A percentile compares a stretch with the other conserved stretches of the same genome.
phyloP scores from a whole-genome alignment of 2,329 filamentous ascomycete genomes.

The Paraphaeosphaeria sporulosa region DNA sequence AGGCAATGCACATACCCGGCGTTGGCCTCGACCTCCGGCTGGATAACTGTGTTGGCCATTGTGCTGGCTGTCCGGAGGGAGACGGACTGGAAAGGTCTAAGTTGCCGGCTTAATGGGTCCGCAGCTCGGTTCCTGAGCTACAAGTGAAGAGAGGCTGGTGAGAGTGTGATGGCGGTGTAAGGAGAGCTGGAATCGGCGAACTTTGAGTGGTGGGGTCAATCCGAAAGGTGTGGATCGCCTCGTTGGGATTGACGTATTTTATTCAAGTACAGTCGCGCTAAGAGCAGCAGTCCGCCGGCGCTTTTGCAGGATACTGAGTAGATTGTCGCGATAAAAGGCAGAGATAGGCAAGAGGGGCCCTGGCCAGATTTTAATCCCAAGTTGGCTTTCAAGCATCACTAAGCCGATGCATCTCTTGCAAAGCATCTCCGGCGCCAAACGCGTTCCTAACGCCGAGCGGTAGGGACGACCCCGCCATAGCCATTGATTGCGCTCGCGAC shows the following conservation, averaged over 20 bases:
- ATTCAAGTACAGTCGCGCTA: slow-evolving; percentile 23
- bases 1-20: slow-evolving; percentile 53
- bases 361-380: slow-evolving; percentile 28
- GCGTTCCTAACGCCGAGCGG: slow-evolving; percentile 41
- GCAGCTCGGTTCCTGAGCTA: slow-evolving; percentile 12
- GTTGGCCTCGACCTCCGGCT: slow-evolving; percentile 54
- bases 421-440: slow-evolving; percentile 44
- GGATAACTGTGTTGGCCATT: slow-evolving; percentile 60
- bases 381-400: slow-evolving; percentile 42
- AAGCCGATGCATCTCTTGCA: slow-evolving; percentile 40
- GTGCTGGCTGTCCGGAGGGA: slow-evolving; percentile 31
- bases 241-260: slow-evolving; percentile 40
- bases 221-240: slow-evolving; percentile 25
- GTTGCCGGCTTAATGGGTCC: slow-evolving; percentile 31
- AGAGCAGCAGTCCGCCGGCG: slow-evolving; percentile 28
- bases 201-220: slow-evolving; percentile 40
- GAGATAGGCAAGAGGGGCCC: slow-evolving; percentile 27
- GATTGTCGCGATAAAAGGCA: slow-evolving; percentile 16
- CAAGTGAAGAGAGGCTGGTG: slow-evolving; percentile 1
- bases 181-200: slow-evolving; percentile 18
- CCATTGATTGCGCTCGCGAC: slow-evolving; percentile 1
- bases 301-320: slow-evolving; percentile 19
- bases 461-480: slow-evolving; percentile 37
- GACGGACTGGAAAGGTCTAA: slow-evolving; percentile 25
- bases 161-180: slow-evolving; percentile 32